Conservation (phyloP, 2,329 filamentous ascomycete genomes). For the Penicillium sp. region DNA sequence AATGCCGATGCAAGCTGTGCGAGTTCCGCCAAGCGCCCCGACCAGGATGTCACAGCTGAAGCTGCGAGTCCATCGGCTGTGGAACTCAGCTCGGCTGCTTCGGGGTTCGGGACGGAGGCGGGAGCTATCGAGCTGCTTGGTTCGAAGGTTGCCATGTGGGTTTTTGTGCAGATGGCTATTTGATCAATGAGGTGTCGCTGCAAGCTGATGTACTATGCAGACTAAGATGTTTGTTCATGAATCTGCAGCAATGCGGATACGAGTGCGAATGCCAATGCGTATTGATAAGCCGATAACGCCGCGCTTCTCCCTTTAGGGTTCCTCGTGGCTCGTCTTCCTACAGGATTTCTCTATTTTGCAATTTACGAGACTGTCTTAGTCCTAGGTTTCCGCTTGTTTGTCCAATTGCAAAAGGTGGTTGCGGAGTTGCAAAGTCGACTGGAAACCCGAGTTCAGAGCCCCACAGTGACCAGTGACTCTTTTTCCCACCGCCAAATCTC, state of each 20-base stretch:
- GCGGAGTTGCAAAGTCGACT: background rate
- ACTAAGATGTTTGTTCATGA: background rate
- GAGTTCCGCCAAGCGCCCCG: slow-evolving; percentile 31
- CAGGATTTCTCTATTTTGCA: background rate
- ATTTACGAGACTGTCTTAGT: background rate
- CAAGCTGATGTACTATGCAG: background rate
- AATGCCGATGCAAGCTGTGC: slow-evolving; percentile 27
- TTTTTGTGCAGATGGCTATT: background rate
- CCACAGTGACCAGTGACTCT: slow-evolving; percentile 18
- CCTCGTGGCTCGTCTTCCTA: background rate
- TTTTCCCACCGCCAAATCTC: slow-evolving; percentile 25
- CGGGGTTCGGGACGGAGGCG: slow-evolving; percentile 24
- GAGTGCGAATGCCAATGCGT: background rate
- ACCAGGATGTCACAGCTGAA: slow-evolving; percentile 8
- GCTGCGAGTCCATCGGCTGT: slow-evolving; percentile 5
- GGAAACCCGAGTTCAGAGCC: slow-evolving; percentile 6
- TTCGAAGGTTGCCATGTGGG: background rate
- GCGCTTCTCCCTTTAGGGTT: slow-evolving; percentile 10
- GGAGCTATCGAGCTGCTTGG: background rate
- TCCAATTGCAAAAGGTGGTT: background rate
- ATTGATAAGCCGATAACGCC: slow-evolving; percentile 18
- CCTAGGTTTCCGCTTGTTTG: background rate
- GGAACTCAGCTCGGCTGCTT: slow-evolving; percentile 22
- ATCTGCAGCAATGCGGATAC: background rate
- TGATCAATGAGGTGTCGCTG: background rate